Evolutionary conservation across 2,329 filamentous ascomycete genomes (phyloP).

Genomic region (Parascedosporium putredinis): DNA sequence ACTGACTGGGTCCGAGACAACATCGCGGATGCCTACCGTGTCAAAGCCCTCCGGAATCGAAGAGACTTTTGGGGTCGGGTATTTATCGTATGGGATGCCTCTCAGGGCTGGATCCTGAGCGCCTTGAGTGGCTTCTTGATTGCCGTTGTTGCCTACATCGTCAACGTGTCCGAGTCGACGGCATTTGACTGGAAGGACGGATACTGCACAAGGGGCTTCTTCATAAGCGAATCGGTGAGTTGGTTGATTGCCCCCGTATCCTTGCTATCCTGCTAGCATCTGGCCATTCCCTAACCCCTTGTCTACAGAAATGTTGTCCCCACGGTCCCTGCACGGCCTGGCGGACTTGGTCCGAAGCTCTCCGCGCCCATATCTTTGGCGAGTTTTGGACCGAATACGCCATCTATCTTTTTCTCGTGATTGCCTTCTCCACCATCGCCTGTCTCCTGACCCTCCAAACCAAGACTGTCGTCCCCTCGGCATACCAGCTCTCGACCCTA

Average conservation of each 20-base stretch:
- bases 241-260: background rate
- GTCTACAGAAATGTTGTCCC: constrained; percentile 41
- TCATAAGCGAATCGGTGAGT: constrained; percentile 56
- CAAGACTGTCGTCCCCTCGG: constrained; percentile 88
- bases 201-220: constrained; percentile 65
- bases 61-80: constrained; percentile 80
- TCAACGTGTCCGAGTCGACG: constrained; percentile 76
- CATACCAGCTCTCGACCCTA: constrained; percentile 74
- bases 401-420: constrained; percentile 63
- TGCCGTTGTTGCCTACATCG: constrained; percentile 75
- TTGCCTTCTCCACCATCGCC: constrained; percentile 58
- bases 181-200: constrained; percentile 90
- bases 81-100: constrained; percentile 67
- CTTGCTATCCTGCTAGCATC: constrained; percentile 10
- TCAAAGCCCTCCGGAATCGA: constrained; percentile 69
- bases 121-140: constrained; percentile 81
- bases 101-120: constrained; percentile 89
- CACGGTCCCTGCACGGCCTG: constrained; percentile 45
- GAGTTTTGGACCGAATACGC: constrained; percentile 62
- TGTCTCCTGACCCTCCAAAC: constrained; percentile 78
- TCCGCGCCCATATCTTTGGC: constrained; percentile 32
- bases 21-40: constrained; percentile 84
- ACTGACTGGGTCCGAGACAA: constrained; percentile 98
- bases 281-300: constrained; percentile 10
- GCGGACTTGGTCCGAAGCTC: constrained; percentile 42